Percentiles rank a stretch among this genome's conserved stretches.
phyloP scores from a whole-genome alignment of 2,329 filamentous ascomycete genomes.

The Calonectria naviculata region DNA sequence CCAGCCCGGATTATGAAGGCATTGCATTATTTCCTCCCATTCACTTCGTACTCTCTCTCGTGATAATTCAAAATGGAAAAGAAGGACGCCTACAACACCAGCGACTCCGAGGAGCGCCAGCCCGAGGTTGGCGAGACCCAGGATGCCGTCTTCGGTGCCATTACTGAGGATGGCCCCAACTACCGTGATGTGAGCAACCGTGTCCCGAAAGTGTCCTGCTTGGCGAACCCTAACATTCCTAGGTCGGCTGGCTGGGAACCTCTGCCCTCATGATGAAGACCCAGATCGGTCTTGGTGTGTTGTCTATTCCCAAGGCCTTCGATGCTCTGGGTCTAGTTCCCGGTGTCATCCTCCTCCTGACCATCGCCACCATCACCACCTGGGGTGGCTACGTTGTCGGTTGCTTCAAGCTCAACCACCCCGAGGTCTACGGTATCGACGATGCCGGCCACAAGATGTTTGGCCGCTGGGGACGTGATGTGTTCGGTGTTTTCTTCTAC shows the following conservation, averaged over 20 bases:
- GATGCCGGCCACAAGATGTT: constrained; percentile 5
- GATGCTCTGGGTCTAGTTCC: background rate
- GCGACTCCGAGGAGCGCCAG: background rate
- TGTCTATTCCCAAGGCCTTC: constrained; percentile 1
- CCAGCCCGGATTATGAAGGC: background rate
- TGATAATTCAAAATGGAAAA: constrained; percentile 1
- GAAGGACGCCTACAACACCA: background rate
- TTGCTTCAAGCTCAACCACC: constrained; percentile 7
- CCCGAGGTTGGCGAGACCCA: background rate
- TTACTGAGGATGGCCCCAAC: constrained; percentile 4
- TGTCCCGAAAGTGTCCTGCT: background rate
- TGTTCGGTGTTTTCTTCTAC: background rate
- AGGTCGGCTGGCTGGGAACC: constrained; percentile 2
- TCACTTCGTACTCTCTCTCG: background rate
- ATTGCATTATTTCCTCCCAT: background rate
- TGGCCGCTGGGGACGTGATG: background rate
- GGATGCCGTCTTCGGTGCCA: constrained; percentile 7
- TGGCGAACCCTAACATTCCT: background rate
- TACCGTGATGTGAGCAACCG: constrained; percentile 1
- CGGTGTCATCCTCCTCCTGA: constrained; percentile 2
- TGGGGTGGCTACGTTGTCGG: constrained; percentile 1
- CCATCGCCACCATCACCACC: background rate
- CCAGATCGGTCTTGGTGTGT: background rate
- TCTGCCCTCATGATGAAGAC: constrained; percentile 4
- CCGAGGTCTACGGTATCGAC: constrained; percentile 2